These are phyloP conservation scores for Priceomyces melissophilus DNA, from an alignment of 805 yeast genomes.

Conservation along the genomic window DNA sequence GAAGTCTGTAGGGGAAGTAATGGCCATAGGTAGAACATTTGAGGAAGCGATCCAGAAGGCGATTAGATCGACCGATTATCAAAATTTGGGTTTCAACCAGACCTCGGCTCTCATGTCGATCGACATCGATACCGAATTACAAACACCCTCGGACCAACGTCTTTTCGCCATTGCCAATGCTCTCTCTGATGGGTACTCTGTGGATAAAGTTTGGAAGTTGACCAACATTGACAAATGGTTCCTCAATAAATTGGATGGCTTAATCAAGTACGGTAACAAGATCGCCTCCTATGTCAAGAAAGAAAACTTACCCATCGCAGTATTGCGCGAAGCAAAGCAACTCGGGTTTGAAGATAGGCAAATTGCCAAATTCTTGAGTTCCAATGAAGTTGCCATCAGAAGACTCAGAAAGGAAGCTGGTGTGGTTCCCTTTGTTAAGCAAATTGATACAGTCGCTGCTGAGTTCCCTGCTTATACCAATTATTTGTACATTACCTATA, in stretches of 20 bases:
- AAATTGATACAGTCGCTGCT: slow-evolving; percentile 98
- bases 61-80: slow-evolving; percentile 92
- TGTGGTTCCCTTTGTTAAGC: slow-evolving; percentile 88
- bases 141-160: slow-evolving; percentile 97
- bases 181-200: slow-evolving; percentile 80
- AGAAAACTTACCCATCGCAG: slow-evolving; percentile 58
- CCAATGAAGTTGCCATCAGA: slow-evolving; percentile 91
- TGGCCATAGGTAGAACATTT: slow-evolving; percentile 95
- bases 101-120: slow-evolving; percentile 84
- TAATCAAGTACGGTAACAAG: slow-evolving; percentile 67
- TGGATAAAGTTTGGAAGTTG: slow-evolving; percentile 85
- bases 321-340: slow-evolving; percentile 86
- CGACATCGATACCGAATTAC: slow-evolving; percentile 88
- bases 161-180: slow-evolving; percentile 97
- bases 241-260: slow-evolving; percentile 75
- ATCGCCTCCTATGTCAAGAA: slow-evolving; percentile 54
- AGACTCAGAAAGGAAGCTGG: slow-evolving; percentile 84
- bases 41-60: slow-evolving; percentile 99
- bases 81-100: slow-evolving; percentile 88
- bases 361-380: slow-evolving; percentile 80
- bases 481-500: slow-evolving; percentile 91
- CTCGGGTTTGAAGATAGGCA: slow-evolving; percentile 97
- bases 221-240: slow-evolving; percentile 97
- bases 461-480: slow-evolving; percentile 97
- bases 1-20: slow-evolving; percentile 99